Conservation (phyloP, 176 grass and related monocot species). For the Oryza punctata region DNA sequence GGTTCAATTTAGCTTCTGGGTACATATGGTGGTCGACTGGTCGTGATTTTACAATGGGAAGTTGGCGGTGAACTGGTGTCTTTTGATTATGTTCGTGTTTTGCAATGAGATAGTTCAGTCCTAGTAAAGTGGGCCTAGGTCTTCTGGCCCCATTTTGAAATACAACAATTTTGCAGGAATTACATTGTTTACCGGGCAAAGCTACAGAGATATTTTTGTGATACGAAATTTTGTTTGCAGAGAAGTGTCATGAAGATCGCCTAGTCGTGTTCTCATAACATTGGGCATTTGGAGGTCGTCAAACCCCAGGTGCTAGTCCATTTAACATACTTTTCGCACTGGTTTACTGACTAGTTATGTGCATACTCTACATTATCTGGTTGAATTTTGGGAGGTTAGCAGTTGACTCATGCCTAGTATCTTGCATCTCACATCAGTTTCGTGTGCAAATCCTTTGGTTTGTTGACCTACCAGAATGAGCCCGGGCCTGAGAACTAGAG, state of each 20-base stretch:
- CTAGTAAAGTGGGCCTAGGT: not conserved
- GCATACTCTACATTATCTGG: not conserved
- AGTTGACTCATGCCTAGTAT: conserved; percentile 33
- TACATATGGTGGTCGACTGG: not conserved
- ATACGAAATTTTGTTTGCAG: not conserved
- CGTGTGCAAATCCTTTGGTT: not conserved
- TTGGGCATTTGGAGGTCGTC: not conserved
- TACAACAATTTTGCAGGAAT: too few species aligned
- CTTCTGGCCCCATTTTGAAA: too few species aligned
- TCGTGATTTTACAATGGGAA: conserved; percentile 18
- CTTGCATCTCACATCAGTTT: not conserved
- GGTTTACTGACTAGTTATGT: not conserved
- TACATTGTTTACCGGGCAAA: too few species aligned
- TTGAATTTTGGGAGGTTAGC: not conserved
- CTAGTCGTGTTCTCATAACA: not conserved
- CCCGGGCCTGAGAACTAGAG: not conserved
- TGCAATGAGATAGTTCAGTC: not conserved
- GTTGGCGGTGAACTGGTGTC: not conserved
- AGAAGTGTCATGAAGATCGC: too few species aligned
- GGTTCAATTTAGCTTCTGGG: not conserved
- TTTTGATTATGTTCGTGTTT: not conserved
- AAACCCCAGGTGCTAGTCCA: not conserved
- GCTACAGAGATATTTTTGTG: not conserved
- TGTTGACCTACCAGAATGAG: conserved; percentile 30
- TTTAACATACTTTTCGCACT: not conserved